Conservation (phyloP, 345 rosid genomes). For the Salix dunnii region DNA sequence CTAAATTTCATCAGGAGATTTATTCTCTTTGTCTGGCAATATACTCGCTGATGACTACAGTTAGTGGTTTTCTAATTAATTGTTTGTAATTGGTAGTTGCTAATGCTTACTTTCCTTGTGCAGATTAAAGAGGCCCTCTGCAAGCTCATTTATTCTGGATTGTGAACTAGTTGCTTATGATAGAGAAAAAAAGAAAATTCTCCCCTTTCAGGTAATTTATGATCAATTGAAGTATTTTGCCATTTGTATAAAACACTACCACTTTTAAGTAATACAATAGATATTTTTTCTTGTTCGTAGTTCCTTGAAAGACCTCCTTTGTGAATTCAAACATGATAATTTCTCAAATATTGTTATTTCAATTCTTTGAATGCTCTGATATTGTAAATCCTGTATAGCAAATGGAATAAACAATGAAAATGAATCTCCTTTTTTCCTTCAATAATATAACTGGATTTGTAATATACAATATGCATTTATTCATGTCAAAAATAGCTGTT, state of each 20-base stretch:
- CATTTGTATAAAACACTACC: background rate
- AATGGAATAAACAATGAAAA: background rate
- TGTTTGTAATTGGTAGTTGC: conserved; percentile 5
- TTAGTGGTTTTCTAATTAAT: background rate
- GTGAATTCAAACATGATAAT: too few relatives aligned
- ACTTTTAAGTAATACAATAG: background rate
- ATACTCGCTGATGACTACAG: background rate
- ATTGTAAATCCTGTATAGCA: background rate
- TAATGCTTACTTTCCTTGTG: conserved; percentile 21
- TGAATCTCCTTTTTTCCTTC: background rate
- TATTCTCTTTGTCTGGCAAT: background rate
- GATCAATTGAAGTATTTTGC: background rate
- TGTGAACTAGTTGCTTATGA: conserved; percentile 93
- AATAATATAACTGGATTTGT: background rate
- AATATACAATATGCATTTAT: background rate
- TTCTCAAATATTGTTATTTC: too few relatives aligned
- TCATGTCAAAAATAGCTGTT: background rate
- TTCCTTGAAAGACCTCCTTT: too few relatives aligned
- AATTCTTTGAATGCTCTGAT: background rate
- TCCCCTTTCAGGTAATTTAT: conserved; percentile 81
- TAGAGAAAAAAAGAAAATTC: conserved; percentile 65
- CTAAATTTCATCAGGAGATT: background rate
- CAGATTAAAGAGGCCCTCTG: conserved; percentile 74
- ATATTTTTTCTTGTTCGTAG: background rate
- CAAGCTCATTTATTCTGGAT: conserved; percentile 78